A percentile compares a stretch with the other conserved stretches of the same genome.
Evolutionary conservation across 257 asterid genomes (phyloP).

Genomic region (Jasminum sambac): DNA sequence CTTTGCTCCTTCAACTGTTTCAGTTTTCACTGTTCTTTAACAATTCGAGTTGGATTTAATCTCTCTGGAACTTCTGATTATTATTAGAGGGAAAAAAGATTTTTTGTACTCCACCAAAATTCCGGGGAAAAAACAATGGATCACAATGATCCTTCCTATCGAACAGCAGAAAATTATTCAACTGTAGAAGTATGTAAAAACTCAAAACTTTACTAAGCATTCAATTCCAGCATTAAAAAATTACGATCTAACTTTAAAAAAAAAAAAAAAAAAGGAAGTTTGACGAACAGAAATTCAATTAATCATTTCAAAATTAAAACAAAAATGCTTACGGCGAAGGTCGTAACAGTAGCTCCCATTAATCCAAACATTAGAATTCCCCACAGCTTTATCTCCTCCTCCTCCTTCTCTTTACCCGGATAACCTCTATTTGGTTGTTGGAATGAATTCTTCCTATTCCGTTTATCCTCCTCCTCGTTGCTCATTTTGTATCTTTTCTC

Average conservation of each 20-base stretch:
- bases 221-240: constrained; percentile 2
- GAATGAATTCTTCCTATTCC: constrained; percentile 6
- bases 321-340: constrained; percentile 58
- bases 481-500: constrained; percentile 37
- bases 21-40: neutral
- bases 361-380: constrained; percentile 64
- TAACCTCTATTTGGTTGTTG: constrained; percentile 16
- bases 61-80: neutral
- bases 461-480: constrained; percentile 43
- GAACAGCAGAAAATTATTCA: neutral
- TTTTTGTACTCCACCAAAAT: neutral
- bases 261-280: too few relatives aligned
- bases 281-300: neutral
- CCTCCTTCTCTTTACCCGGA: constrained; percentile 28
- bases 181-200: neutral
- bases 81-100: neutral
- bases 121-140: neutral
- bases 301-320: neutral
- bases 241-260: neutral
- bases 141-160: constrained; percentile 13
- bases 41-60: neutral
- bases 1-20: neutral
- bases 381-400: constrained; percentile 54
- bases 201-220: constrained; percentile 1
- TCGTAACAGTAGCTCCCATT: constrained; percentile 81